These are phyloP conservation scores for Periconia sp. DNA, from an alignment of 2,329 filamentous ascomycete species.

Conservation along the genomic window DNA sequence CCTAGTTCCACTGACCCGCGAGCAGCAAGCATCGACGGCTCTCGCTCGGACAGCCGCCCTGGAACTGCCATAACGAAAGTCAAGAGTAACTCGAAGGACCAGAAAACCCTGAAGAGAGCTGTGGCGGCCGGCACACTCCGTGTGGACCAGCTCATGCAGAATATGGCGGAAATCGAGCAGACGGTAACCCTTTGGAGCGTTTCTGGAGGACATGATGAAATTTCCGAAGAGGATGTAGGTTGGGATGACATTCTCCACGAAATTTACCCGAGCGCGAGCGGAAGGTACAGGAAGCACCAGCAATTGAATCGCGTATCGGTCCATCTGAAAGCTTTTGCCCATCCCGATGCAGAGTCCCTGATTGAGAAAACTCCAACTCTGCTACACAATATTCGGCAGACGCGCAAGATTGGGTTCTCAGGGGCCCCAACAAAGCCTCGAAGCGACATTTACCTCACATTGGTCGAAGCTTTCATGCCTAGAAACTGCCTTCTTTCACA, in stretches of 20 bases:
- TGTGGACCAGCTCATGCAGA: conserved; percentile 73
- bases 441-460: conserved; percentile 92
- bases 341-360: conserved; percentile 75
- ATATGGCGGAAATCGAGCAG: conserved; percentile 72
- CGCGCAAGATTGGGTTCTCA: conserved; percentile 89
- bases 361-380: conserved; percentile 87
- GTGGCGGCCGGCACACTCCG: conserved; percentile 78
- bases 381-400: conserved; percentile 77
- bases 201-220: conserved; percentile 39
- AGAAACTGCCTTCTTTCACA: conserved; percentile 65
- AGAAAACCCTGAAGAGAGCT: conserved; percentile 64
- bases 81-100: conserved; percentile 38
- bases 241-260: conserved; percentile 73
- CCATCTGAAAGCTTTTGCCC: conserved; percentile 75
- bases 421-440: conserved; percentile 84
- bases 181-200: conserved; percentile 77
- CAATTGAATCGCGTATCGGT: conserved; percentile 77
- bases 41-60: conserved; percentile 27
- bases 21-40: conserved; percentile 26
- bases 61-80: conserved; percentile 29
- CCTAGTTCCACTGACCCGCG: conserved; percentile 23
- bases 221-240: conserved; percentile 58
- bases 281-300: conserved; percentile 71
- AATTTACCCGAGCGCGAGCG: conserved; percentile 67
- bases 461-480: conserved; percentile 76